Percentiles rank a stretch among this genome's conserved stretches.
Evolutionary conservation across 2,329 filamentous ascomycete species (phyloP).

Genomic region (Cryphonectria radicalis): DNA sequence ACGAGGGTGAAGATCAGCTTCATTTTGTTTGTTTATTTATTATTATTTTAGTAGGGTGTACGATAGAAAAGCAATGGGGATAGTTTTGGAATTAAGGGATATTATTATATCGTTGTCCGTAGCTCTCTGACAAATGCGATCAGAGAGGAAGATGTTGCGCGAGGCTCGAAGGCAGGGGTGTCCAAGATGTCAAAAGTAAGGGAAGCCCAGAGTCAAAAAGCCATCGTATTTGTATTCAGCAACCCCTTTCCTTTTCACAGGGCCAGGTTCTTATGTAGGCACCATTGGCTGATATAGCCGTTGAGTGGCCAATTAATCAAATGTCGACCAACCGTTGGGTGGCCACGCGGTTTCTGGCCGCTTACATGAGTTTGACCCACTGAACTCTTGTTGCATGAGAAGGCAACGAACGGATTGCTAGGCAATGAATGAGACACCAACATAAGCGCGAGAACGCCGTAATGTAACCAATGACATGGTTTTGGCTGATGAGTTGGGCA

Average conservation of each 20-base stretch:
- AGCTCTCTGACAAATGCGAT: not conserved
- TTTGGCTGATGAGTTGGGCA: not conserved
- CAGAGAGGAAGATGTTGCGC: not conserved
- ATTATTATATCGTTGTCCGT: not conserved
- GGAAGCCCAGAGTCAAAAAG: not conserved
- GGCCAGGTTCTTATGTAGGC: not conserved
- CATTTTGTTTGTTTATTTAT: not conserved
- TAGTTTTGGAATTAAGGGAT: not conserved
- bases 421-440: not conserved
- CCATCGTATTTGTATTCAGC: not conserved
- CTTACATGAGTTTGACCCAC: conserved; percentile 8
- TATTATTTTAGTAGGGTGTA: not conserved
- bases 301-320: not conserved
- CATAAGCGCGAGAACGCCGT: not conserved
- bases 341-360: conserved; percentile 11
- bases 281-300: not conserved
- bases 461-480: not conserved
- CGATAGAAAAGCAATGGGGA: not conserved
- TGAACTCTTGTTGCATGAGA: not conserved
- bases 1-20: not conserved
- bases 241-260: not conserved
- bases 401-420: not conserved
- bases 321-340: not conserved
- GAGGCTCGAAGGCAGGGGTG: not conserved
- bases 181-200: not conserved